Conservation (phyloP, 2,329 filamentous ascomycete species). For the Neurospora sp. region DNA sequence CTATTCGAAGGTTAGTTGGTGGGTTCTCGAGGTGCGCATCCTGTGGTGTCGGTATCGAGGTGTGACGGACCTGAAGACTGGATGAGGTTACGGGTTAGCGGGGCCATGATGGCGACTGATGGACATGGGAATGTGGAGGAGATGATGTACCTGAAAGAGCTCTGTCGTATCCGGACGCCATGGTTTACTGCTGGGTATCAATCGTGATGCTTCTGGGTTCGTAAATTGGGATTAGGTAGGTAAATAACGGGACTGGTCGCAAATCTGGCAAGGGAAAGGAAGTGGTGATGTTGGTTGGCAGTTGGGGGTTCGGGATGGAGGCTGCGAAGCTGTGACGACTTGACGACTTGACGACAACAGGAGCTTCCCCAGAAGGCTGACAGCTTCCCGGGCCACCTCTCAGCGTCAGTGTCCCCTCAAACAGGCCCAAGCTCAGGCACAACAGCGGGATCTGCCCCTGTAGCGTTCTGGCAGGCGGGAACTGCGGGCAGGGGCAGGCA, state of each 20-base stretch:
- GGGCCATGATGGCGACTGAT: conserved; percentile 6
- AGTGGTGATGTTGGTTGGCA: not conserved
- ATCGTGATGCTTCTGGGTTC: not conserved
- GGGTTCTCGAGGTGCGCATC: conserved; percentile 3
- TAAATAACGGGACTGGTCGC: not conserved
- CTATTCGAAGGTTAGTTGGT: conserved; percentile 46
- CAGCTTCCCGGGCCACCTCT: conserved; percentile 2
- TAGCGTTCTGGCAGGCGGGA: not conserved
- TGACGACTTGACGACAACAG: not conserved
- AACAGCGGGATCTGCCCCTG: not conserved
- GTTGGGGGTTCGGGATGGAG: conserved; percentile 9
- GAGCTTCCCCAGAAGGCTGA: conserved; percentile 12
- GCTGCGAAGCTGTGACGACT: conserved; percentile 18
- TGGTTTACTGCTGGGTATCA: conserved; percentile 20
- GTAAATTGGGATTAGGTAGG: not conserved
- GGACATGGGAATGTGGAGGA: conserved; percentile 17
- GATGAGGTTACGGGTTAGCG: conserved; percentile 32
- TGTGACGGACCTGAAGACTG: conserved; percentile 70
- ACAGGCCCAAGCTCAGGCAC: not conserved
- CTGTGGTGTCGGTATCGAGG: conserved; percentile 5
- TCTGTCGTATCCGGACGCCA: conserved; percentile 98
- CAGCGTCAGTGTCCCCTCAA: not conserved
- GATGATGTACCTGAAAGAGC: conserved; percentile 79
- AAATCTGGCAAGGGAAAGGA: not conserved
- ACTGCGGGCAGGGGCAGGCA: not conserved